phyloP scores from a whole-genome alignment of 257 asterid species.

The Plantago elongata region DNA sequence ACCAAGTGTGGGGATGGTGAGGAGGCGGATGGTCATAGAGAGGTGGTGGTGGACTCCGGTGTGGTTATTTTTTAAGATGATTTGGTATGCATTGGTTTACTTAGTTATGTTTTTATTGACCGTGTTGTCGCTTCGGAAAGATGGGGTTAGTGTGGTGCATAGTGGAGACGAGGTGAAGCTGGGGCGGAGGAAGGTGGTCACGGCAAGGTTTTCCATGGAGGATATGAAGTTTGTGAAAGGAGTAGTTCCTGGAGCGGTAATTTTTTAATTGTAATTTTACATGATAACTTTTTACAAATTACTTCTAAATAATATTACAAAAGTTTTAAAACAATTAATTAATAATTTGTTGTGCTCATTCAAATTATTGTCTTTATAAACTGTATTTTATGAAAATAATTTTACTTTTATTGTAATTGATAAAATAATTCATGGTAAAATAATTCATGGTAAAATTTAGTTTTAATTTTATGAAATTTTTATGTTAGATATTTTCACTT shows the following conservation, averaged over 20 bases:
- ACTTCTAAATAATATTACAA: too few species aligned
- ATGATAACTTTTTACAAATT: too few species aligned
- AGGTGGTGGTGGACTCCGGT: constrained; percentile 19
- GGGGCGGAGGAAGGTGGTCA: constrained; percentile 45
- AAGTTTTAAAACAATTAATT: too few species aligned
- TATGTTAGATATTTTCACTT: too few species aligned
- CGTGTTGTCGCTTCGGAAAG: constrained; percentile 28
- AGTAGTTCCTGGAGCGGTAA: constrained; percentile 37
- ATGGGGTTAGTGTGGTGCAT: constrained; percentile 33
- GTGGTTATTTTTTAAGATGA: constrained; percentile 26
- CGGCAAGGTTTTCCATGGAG: constrained; percentile 39
- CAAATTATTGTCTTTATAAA: too few species aligned
- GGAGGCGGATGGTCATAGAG: background rate
- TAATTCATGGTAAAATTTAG: too few species aligned
- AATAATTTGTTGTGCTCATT: too few species aligned
- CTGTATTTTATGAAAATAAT: too few species aligned
- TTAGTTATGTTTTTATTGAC: constrained; percentile 32
- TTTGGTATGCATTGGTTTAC: constrained; percentile 31
- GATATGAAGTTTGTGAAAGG: constrained; percentile 45
- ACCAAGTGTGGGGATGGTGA: constrained; percentile 25
- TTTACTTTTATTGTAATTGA: too few species aligned
- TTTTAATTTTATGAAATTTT: too few species aligned
- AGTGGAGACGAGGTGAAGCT: too few species aligned
- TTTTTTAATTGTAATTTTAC: background rate
- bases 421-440: too few species aligned